Percentiles rank a stretch among this genome's conserved stretches.
Evolutionary conservation across 2,329 filamentous ascomycete genomes (phyloP).

Genomic region (Ambrosiella cleistominuta): DNA sequence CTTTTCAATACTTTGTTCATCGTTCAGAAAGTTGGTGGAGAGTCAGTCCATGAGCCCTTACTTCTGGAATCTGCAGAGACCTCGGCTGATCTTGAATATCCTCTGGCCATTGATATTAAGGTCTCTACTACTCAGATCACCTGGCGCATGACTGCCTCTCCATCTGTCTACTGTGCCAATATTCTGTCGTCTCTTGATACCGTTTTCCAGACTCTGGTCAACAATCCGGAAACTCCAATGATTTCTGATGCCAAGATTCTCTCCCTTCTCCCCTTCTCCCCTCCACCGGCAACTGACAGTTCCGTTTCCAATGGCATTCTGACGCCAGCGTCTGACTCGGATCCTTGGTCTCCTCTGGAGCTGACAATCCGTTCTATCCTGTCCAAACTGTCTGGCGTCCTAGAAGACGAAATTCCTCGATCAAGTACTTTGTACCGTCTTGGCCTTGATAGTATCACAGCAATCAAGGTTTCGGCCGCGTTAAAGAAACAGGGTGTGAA

Average conservation of each 20-base stretch:
- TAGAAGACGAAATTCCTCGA: constrained; percentile 37
- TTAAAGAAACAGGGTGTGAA: constrained; percentile 45
- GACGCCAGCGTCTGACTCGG: background rate
- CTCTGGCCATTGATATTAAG: constrained; percentile 69
- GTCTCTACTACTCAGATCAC: constrained; percentile 33
- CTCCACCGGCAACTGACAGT: background rate
- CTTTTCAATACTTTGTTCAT: constrained; percentile 42
- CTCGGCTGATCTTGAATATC: constrained; percentile 53
- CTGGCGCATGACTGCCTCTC: constrained; percentile 59
- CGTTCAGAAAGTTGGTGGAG: constrained; percentile 19
- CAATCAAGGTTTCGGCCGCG: constrained; percentile 63
- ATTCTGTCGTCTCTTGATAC: constrained; percentile 43
- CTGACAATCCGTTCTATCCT: constrained; percentile 29
- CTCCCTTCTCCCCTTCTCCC: background rate
- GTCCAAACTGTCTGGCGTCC: constrained; percentile 41
- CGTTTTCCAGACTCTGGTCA: background rate
- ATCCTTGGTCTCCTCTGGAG: constrained; percentile 22
- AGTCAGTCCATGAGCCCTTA: background rate
- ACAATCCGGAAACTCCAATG: background rate
- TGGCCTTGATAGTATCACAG: constrained; percentile 79
- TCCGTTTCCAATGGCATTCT: too few species aligned
- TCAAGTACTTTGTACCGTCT: constrained; percentile 61
- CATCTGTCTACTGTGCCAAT: constrained; percentile 29
- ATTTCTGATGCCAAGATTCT: background rate
- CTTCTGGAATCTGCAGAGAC: background rate